These are phyloP conservation scores for Penicillium sp. DNA, from an alignment of 2,329 filamentous ascomycete species.

Conservation along the genomic window DNA sequence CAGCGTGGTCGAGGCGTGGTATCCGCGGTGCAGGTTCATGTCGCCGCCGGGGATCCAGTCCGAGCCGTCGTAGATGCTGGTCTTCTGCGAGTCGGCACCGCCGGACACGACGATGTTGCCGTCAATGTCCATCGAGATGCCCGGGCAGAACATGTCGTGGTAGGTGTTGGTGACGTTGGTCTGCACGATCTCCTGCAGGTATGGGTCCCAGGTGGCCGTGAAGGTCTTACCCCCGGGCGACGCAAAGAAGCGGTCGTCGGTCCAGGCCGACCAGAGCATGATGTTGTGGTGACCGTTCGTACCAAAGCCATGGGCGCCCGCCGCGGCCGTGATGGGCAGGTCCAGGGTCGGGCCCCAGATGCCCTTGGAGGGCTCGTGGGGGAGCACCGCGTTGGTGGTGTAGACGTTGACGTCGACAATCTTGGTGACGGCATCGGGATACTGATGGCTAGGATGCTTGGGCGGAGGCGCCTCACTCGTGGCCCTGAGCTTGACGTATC, in stretches of 20 bases:
- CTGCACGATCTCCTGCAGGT: constrained; percentile 7
- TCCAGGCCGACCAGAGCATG: constrained; percentile 19
- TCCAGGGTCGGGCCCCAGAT: constrained; percentile 27
- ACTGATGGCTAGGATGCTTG: constrained; percentile 3
- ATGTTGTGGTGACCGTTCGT: constrained; percentile 1
- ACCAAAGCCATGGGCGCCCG: constrained; percentile 2
- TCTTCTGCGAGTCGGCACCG: constrained; percentile 46
- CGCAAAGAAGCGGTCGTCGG: constrained; percentile 12
- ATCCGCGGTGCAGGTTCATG: constrained; percentile 50
- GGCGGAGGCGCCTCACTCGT: no score
- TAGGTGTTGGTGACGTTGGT: constrained; percentile 20
- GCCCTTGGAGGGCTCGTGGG: constrained; percentile 13
- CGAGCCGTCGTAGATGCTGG: constrained; percentile 41
- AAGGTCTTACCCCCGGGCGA: constrained; percentile 15
- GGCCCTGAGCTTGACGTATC: no score
- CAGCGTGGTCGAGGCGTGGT: constrained; percentile 50
- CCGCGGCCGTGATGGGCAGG: constrained; percentile 27
- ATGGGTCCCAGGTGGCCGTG: constrained; percentile 14
- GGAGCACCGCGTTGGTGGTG: constrained; percentile 5
- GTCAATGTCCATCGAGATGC: constrained; percentile 48
- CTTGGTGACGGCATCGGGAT: not conserved
- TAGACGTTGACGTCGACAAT: constrained; percentile 10
- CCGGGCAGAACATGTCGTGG: constrained; percentile 39
- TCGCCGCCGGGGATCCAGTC: constrained; percentile 29
- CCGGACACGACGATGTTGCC: constrained; percentile 53